Evolutionary conservation across 2,329 filamentous ascomycete species (phyloP).

Genomic region (Alternaria longipes): DNA sequence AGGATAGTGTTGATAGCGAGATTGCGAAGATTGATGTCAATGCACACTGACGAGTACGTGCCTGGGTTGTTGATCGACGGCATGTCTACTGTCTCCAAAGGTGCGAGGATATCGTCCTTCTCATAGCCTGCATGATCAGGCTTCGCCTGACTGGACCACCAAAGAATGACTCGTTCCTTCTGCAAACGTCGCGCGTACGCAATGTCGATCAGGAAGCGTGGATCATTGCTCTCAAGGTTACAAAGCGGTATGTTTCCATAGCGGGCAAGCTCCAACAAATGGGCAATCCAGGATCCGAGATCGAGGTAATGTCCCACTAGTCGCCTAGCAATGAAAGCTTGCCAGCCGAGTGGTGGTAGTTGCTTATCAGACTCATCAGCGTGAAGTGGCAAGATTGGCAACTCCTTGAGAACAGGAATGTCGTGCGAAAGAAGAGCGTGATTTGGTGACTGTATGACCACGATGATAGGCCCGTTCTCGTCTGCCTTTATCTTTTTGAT

Average conservation of each 20-base stretch:
- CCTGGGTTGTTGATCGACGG: slow-evolving; percentile 92
- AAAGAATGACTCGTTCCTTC: slow-evolving; percentile 90
- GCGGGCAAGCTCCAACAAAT: slow-evolving; percentile 84
- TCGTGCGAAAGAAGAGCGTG: slow-evolving; percentile 83
- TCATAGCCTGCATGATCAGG: slow-evolving; percentile 98
- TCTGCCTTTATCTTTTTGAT: slow-evolving; percentile 92
- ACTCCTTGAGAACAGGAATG: slow-evolving; percentile 81
- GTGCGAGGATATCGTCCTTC: slow-evolving; percentile 84
- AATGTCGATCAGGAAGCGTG: slow-evolving; percentile 93
- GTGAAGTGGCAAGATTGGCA: slow-evolving; percentile 82
- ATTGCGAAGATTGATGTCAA: slow-evolving; percentile 93
- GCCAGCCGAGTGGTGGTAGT: slow-evolving; percentile 92
- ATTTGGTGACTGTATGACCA: slow-evolving; percentile 92
- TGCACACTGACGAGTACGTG: slow-evolving; percentile 94
- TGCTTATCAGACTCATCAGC: slow-evolving; percentile 86
- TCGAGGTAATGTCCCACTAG: slow-evolving; percentile 90
- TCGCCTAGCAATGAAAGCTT: slow-evolving; percentile 84
- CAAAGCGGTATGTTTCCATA: slow-evolving; percentile 96
- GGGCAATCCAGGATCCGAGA: slow-evolving; percentile 89
- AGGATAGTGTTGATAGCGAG: slow-evolving; percentile 97
- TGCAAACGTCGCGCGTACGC: slow-evolving; percentile 91
- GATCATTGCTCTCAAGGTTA: slow-evolving; percentile 94
- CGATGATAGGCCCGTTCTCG: slow-evolving; percentile 78
- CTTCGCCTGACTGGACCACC: slow-evolving; percentile 89
- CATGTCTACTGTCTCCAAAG: slow-evolving; percentile 89